Evolutionary conservation across 257 asterid species (phyloP), one percentile per base, ranked within the genome.

Genomic region (Nicotiana noctiflora): DNA sequence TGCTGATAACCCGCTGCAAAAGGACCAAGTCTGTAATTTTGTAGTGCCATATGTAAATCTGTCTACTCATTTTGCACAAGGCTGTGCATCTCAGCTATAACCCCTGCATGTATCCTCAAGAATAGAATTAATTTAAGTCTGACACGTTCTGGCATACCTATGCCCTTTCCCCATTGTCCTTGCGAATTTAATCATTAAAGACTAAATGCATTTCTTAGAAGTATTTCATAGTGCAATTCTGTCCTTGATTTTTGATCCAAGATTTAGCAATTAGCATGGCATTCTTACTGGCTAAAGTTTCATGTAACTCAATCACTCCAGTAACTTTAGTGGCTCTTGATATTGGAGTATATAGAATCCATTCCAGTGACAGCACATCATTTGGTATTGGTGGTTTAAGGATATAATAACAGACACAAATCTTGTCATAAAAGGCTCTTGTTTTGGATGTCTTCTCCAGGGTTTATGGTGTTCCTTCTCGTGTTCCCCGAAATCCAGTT

Each of bases 311-410:
- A 25, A 49, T 25, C 61, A 74, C 79, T 37, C 51, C 37, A 23
- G 44, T 74, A 49, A 74, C 79, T 23, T 46, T 74, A 23, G 19
- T 74, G 61, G 62, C 79, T 46, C 79, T 49, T 74, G 79, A 49
- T 46, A 32, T 44, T 70, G 23, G 21, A 70, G 21, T 46, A 21
- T 44, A 14, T 74, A 25, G 79, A 74, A 74, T 70, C 61, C 25
- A 3, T 74, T 51, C 44, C 23, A 23, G 23, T 9, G 14, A 23
- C 61, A 49, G 29, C 9, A 25, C 25, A 3, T 14, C 44, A 74
- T 27, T 46, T 23, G 15, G 61, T 51, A 51, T 14, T 74, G 44
- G 44, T 49, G 21, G 61, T 25, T 49, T 46, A 23, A 14, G 60
- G 78, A 74, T 23, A 74, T 21, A 23, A 74, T 37, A 14, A 14